These are phyloP conservation scores for Curvularia sp. DNA, from an alignment of 2,329 filamentous ascomycete species.

Conservation along the genomic window DNA sequence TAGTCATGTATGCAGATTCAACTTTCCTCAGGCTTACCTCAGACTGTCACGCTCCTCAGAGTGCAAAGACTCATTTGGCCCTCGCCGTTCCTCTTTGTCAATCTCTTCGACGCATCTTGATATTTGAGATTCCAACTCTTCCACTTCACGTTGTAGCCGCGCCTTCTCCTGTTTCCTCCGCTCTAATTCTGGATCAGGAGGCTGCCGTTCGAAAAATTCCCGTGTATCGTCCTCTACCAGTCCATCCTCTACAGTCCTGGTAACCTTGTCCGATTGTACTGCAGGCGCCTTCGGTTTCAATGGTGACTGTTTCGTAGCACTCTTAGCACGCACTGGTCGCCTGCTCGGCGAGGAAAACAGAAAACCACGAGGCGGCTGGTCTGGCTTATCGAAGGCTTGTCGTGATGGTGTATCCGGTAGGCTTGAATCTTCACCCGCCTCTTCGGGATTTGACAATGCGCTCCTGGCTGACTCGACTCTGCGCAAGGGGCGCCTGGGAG, in stretches of 20 bases:
- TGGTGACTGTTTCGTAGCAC: slow-evolving; percentile 24
- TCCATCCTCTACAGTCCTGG: slow-evolving; percentile 21
- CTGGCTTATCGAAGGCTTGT: slow-evolving; percentile 19
- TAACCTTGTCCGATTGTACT: slow-evolving; percentile 22
- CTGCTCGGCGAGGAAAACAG: slow-evolving; percentile 45
- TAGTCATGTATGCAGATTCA: slow-evolving; percentile 2
- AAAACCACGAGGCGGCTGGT: slow-evolving; percentile 33
- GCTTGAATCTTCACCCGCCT: slow-evolving; percentile 26
- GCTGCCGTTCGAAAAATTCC: slow-evolving; percentile 5
- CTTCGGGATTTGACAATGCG: neutral
- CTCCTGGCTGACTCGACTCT: slow-evolving; percentile 17
- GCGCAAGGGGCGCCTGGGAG: slow-evolving; percentile 15
- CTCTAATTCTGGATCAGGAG: slow-evolving; percentile 35
- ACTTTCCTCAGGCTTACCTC: slow-evolving; percentile 20
- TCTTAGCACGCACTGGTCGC: slow-evolving; percentile 31
- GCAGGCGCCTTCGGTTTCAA: slow-evolving; percentile 22
- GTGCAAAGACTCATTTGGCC: slow-evolving; percentile 19
- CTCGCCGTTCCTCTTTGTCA: slow-evolving; percentile 32
- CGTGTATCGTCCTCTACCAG: slow-evolving; percentile 4
- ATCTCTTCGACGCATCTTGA: slow-evolving; percentile 39
- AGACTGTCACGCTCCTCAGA: slow-evolving; percentile 34
- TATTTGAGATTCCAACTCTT: slow-evolving; percentile 44
- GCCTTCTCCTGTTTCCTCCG: slow-evolving; percentile 42
- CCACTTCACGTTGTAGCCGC: slow-evolving; percentile 36
- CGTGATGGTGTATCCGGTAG: slow-evolving; percentile 34